phyloP scores from a whole-genome alignment of 1,139 yeast genomes.

The Magnusiomyces clavatus region DNA sequence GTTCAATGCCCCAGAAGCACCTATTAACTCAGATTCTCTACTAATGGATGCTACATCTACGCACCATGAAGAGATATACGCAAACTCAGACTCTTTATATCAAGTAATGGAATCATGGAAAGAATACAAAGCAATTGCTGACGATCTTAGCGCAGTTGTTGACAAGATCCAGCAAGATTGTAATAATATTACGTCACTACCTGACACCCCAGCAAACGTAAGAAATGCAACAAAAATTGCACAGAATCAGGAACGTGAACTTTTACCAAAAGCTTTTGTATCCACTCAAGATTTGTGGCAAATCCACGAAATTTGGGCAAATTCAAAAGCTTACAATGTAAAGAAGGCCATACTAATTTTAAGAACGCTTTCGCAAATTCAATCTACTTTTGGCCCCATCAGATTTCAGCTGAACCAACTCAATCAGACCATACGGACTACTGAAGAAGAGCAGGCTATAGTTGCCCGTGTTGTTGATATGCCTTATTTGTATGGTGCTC shows the following conservation, averaged over 20 bases:
- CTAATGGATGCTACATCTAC: background rate
- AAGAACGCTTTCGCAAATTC: conserved; percentile 26
- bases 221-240: conserved; percentile 18
- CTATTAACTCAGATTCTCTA: conserved; percentile 8
- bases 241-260: conserved; percentile 24
- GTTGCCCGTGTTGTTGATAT: conserved; percentile 57
- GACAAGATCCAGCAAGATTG: conserved; percentile 25
- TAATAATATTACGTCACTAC: conserved; percentile 22
- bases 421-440: conserved; percentile 29
- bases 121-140: conserved; percentile 18
- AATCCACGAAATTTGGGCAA: conserved; percentile 16
- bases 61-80: background rate
- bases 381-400: conserved; percentile 26
- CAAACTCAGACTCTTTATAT: conserved; percentile 2
- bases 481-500: conserved; percentile 74
- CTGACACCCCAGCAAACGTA: conserved; percentile 20
- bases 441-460: conserved; percentile 39
- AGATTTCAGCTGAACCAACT: conserved; percentile 28
- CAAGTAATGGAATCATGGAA: conserved; percentile 3
- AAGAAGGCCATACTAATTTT: conserved; percentile 18
- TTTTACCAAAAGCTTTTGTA: conserved; percentile 22
- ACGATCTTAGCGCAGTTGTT: conserved; percentile 26
- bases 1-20: conserved; percentile 13
- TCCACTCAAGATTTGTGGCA: conserved; percentile 21
- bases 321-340: conserved; percentile 18